A percentile compares a stretch with the other conserved stretches of the same genome.
These are phyloP conservation scores for Candida germanica DNA, from an alignment of 805 yeast species.

Conservation along the genomic window DNA sequence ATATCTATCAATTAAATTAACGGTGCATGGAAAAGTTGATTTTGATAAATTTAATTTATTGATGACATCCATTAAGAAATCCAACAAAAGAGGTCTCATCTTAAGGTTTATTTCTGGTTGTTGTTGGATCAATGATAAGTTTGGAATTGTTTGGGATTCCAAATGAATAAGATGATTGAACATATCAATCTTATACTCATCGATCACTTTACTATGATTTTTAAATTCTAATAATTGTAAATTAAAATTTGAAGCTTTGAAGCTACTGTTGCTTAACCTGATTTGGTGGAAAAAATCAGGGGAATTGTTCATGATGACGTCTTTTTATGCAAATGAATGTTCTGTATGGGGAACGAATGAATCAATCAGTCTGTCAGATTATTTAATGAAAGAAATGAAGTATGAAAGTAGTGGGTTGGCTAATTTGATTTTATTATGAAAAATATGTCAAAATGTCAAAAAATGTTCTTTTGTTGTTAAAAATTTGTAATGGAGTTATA, in stretches of 20 bases:
- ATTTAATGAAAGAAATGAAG: slow-evolving; percentile 9
- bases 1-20: slow-evolving; percentile 42
- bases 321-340: slow-evolving; percentile 5
- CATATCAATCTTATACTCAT: slow-evolving; percentile 46
- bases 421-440: too few relatives aligned
- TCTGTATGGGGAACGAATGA: slow-evolving; percentile 9
- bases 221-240: slow-evolving; percentile 47
- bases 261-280: slow-evolving; percentile 27
- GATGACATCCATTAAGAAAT: slow-evolving; percentile 44
- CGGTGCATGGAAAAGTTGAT: slow-evolving; percentile 43
- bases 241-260: slow-evolving; percentile 38
- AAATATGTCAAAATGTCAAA: too few relatives aligned
- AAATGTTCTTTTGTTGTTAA: too few relatives aligned
- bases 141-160: slow-evolving; percentile 29
- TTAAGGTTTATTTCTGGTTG: slow-evolving; percentile 45
- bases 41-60: slow-evolving; percentile 38
- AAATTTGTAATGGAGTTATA: too few relatives aligned
- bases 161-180: slow-evolving; percentile 29
- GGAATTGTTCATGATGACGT: slow-evolving; percentile 14
- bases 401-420: slow-evolving; percentile 1
- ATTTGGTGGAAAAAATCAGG: slow-evolving; percentile 35
- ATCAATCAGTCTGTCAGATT: slow-evolving; percentile 6
- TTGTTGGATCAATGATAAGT: slow-evolving; percentile 38
- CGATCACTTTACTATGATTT: slow-evolving; percentile 41
- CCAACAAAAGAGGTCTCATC: slow-evolving; percentile 43